Evolutionary conservation across 2,329 filamentous ascomycete genomes (phyloP).

Genomic region (Pseudocercospora eumusae): DNA sequence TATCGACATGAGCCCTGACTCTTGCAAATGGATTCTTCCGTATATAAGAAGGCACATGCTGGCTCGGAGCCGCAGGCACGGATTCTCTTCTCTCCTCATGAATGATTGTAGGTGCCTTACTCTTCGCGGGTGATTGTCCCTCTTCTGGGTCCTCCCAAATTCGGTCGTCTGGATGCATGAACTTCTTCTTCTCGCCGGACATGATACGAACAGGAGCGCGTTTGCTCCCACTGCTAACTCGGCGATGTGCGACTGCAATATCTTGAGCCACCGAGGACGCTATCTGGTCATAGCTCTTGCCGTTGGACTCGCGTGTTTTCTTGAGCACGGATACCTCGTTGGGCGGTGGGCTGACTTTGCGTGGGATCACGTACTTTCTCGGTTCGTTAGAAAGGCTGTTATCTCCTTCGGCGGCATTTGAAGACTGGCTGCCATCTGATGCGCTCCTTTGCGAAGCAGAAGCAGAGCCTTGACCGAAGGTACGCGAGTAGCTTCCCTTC

Average conservation of each 20-base stretch:
- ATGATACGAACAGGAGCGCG: constrained; percentile 55
- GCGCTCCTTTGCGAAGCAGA: constrained; percentile 22
- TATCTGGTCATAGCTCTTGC: constrained; percentile 40
- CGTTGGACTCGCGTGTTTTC: constrained; percentile 32
- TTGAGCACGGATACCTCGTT: constrained; percentile 24
- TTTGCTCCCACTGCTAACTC: constrained; percentile 62
- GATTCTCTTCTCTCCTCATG: constrained; percentile 12
- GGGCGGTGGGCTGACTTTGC: constrained; percentile 30
- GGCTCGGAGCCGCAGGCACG: constrained; percentile 19
- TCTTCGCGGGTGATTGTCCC: constrained; percentile 24
- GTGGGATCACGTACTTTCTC: constrained; percentile 17
- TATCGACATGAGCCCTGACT: constrained; percentile 57
- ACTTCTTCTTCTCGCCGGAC: constrained; percentile 68
- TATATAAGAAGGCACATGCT: constrained; percentile 44
- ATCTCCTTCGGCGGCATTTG: constrained; percentile 11
- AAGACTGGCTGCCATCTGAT: constrained; percentile 26
- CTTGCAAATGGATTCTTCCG: constrained; percentile 68
- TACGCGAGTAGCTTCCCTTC: constrained; percentile 68
- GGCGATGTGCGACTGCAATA: constrained; percentile 43
- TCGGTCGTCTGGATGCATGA: constrained; percentile 67
- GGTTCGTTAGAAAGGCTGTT: neutral
- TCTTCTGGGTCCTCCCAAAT: constrained; percentile 86
- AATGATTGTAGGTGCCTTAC: constrained; percentile 15
- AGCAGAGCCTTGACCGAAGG: constrained; percentile 42
- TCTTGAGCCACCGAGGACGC: constrained; percentile 40